Evolutionary conservation across 352 stramenopile species (phyloP).

Genomic region (Globisporangium iwayamae): DNA sequence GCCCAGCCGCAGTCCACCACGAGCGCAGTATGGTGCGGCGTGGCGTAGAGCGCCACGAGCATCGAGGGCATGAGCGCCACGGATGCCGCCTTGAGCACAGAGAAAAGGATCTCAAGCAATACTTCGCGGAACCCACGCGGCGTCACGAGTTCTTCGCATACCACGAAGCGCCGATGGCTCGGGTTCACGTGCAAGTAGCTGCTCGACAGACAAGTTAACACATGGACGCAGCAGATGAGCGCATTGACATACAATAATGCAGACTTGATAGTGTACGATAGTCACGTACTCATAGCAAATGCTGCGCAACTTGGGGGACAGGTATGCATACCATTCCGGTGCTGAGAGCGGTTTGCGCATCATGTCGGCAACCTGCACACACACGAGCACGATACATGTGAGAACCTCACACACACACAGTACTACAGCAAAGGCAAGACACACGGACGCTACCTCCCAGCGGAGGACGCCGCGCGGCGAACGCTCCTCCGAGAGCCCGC

Average conservation of each 20-base stretch:
- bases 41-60: slow-evolving; percentile 64
- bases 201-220: background rate
- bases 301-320: slow-evolving; percentile 52
- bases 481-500: slow-evolving; percentile 72
- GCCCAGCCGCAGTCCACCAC: slow-evolving; percentile 76
- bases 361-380: slow-evolving; percentile 51
- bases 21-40: slow-evolving; percentile 67
- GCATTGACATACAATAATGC: too few relatives aligned
- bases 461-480: slow-evolving; percentile 57
- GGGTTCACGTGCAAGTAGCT: slow-evolving; percentile 74
- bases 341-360: slow-evolving; percentile 30
- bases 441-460: slow-evolving; percentile 47
- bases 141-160: slow-evolving; percentile 76
- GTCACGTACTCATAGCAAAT: slow-evolving; percentile 73
- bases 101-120: slow-evolving; percentile 60
- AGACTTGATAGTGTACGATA: background rate
- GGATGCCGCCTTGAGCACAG: slow-evolving; percentile 55
- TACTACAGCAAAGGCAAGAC: background rate
- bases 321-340: slow-evolving; percentile 40
- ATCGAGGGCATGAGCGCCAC: slow-evolving; percentile 69
- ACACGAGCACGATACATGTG: background rate
- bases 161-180: slow-evolving; percentile 62
- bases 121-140: slow-evolving; percentile 59
- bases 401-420: background rate
- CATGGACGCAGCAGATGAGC: background rate